Base-by-base conservation (phyloP, 2,329 filamentous ascomycete genomes). In the Tolypocladium cylindrosporum region DNA sequence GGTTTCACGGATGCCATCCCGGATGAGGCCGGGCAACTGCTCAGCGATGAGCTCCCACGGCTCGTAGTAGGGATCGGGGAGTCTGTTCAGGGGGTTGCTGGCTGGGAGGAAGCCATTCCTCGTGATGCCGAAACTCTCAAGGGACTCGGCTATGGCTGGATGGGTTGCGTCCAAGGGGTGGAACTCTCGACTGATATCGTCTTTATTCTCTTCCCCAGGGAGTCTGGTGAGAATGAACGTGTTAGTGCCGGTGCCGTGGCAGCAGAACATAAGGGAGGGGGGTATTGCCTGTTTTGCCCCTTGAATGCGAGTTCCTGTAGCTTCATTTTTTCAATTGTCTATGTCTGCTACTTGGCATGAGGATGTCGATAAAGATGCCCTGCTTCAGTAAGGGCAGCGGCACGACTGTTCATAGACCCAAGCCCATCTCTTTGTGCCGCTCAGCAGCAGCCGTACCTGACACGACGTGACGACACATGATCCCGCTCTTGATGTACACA, bases 41-140 rank as follows among this genome's bases (percentile, higher is more conserved):
- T 80, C 77, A 2, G 86, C 79, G 2, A 94, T 73, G 0, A 79
- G 72, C 69, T 96, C 91, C 92, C 91, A 96, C 36, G 86, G 84
- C 48, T 82, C 75, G 66, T 95, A 96, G 73, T 93, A 94, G 0
- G 81, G 65, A 63, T 90, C 81, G 0, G 86, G 79, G 3, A 96
- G 77, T 21, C 73, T 66, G 21, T 81, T 77, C 1, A 92, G 75
- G 0, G 91, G 91, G 19, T 80, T 75, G 24, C 87, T 74, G 21
- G 85, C 76, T 0, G 91, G 90, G 6, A 96, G 81, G 69, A 96
- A 96, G 41, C 90, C 91, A 71, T 90, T 83, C 24, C 77, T 69
- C 2, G 75, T 73, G 34, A 79, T 67, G 27, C 66, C 66, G 51
- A 72, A 78, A 48, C 70, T 68, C 34, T 63, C 60, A 16, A 76